Evolutionary conservation across 768 basidiomycete genomes (phyloP).

Genomic region (Mycena rebaudengoi): DNA sequence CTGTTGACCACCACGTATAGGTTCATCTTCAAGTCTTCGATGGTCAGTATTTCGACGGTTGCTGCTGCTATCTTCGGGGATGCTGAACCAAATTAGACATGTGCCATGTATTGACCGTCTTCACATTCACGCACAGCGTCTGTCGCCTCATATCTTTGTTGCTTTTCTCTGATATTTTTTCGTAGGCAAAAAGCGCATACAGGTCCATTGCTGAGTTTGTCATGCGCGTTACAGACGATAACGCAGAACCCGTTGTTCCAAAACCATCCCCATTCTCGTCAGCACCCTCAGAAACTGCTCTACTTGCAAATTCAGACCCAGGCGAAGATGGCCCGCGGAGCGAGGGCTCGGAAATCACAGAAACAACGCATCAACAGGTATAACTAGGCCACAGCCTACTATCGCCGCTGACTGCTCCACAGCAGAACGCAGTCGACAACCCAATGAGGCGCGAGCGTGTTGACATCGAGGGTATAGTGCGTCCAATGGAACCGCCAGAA

Average conservation of each 20-base stretch:
- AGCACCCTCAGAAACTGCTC: too few relatives aligned
- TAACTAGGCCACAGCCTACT: too few relatives aligned
- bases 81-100: conserved; percentile 52
- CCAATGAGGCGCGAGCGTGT: conserved; percentile 80
- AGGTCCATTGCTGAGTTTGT: conserved; percentile 65
- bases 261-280: conserved; percentile 64
- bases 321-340: neutral
- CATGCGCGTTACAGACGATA: conserved; percentile 57
- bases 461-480: conserved; percentile 62
- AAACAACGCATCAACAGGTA: too few relatives aligned
- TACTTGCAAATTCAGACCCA: neutral
- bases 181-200: conserved; percentile 67
- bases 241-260: conserved; percentile 43
- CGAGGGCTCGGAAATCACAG: neutral
- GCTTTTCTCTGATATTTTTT: neutral
- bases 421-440: neutral
- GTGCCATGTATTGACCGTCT: conserved; percentile 79
- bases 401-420: too few relatives aligned
- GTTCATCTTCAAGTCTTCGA: conserved; percentile 83
- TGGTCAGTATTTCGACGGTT: conserved; percentile 53
- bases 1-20: conserved; percentile 34
- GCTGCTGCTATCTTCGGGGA: too few relatives aligned
- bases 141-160: neutral
- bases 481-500: conserved; percentile 69
- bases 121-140: conserved; percentile 70